phyloP scores from a whole-genome alignment of 2,329 filamentous ascomycete species.

The Ascochyta rabiei region DNA sequence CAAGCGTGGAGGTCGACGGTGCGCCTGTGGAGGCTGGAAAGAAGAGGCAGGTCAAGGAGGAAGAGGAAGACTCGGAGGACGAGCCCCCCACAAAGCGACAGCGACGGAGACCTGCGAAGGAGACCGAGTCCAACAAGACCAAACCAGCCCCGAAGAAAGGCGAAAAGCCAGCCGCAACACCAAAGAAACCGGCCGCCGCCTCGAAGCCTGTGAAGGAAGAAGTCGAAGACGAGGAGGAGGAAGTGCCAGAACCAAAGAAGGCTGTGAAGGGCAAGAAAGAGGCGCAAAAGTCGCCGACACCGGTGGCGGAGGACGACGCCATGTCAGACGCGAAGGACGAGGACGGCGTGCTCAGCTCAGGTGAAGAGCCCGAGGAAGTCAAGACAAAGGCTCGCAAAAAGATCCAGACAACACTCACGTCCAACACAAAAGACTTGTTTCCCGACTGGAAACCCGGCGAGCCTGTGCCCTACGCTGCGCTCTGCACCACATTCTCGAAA shows the following conservation, averaged over 20 bases:
- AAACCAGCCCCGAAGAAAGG: conserved; percentile 20
- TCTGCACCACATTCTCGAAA: conserved; percentile 93
- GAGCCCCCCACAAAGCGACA: conserved; percentile 46
- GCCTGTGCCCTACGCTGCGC: conserved; percentile 90
- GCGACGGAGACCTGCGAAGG: conserved; percentile 38
- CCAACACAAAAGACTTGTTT: conserved; percentile 77
- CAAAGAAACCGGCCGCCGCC: conserved; percentile 20
- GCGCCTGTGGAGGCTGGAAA: conserved; percentile 26
- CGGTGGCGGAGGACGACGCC: conserved; percentile 26
- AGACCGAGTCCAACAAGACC: conserved; percentile 18
- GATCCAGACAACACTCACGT: conserved; percentile 76
- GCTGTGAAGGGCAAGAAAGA: conserved; percentile 26
- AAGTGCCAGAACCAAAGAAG: conserved; percentile 21
- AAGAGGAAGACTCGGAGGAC: conserved; percentile 45
- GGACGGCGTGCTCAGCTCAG: conserved; percentile 58
- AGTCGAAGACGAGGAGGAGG: conserved; percentile 31
- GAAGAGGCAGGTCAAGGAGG: conserved; percentile 35
- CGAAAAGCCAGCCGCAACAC: conserved; percentile 21
- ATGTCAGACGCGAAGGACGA: conserved; percentile 38
- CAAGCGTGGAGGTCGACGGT: conserved; percentile 32
- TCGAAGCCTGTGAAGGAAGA: conserved; percentile 17
- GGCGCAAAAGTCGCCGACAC: conserved; percentile 29
- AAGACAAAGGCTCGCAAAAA: conserved; percentile 79
- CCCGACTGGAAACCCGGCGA: conserved; percentile 91
- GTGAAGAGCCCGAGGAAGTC: conserved; percentile 70